These are phyloP conservation scores for Lodderomyces beijingensis DNA, from an alignment of 1,139 yeast genomes.

Conservation along the genomic window DNA sequence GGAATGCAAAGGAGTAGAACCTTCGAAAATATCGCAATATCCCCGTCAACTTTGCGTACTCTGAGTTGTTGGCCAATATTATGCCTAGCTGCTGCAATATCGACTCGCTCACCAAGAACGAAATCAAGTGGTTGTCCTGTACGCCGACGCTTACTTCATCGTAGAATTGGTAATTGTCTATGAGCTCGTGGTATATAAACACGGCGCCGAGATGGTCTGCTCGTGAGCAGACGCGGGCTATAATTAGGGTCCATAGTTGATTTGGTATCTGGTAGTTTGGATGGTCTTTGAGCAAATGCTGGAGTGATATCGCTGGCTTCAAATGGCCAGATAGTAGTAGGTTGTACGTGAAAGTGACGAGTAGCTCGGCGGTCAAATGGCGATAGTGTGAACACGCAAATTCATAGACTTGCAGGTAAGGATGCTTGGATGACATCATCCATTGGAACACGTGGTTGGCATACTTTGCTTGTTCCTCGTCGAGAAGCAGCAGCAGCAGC, in stretches of 20 bases:
- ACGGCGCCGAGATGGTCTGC: conserved; percentile 31
- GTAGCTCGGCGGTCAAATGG: conserved; percentile 9
- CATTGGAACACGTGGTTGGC: not conserved
- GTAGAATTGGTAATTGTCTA: conserved; percentile 23
- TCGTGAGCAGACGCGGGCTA: conserved; percentile 22
- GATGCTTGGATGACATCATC: not conserved
- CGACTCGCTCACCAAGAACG: conserved; percentile 30
- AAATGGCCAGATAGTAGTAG: conserved; percentile 16
- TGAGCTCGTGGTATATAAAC: conserved; percentile 33
- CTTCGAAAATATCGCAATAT: conserved; percentile 33
- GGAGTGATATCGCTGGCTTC: conserved; percentile 20
- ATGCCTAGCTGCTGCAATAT: conserved; percentile 23
- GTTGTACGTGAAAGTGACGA: conserved; percentile 21
- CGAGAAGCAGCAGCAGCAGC: no score
- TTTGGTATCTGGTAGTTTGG: conserved; percentile 23
- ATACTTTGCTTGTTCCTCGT: conserved; percentile 2
- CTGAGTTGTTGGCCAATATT: conserved; percentile 26
- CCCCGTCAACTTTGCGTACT: conserved; percentile 27
- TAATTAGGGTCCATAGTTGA: conserved; percentile 32
- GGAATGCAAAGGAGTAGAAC: conserved; percentile 27
- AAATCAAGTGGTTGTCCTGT: conserved; percentile 20
- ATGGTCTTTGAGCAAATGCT: conserved; percentile 19
- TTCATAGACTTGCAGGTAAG: not conserved
- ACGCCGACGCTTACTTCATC: conserved; percentile 16
- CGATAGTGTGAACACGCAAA: not conserved